These are phyloP conservation scores for Botrytis hyacinthi DNA, from an alignment of 2,329 filamentous ascomycete species.

Conservation along the genomic window DNA sequence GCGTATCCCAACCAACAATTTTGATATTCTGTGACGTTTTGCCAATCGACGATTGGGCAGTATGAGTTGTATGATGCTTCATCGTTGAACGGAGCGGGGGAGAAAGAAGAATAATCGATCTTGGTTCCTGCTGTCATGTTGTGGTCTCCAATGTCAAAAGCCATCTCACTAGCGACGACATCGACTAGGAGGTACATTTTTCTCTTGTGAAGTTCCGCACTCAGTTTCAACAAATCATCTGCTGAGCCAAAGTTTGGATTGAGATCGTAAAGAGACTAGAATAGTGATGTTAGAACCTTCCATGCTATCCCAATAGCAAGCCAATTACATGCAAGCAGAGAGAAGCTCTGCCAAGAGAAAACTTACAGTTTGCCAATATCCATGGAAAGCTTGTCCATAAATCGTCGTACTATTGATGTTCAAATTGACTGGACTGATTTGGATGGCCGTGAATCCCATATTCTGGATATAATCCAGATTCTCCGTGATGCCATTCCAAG, in stretches of 20 bases:
- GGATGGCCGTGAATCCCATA: conserved; percentile 34
- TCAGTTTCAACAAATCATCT: conserved; percentile 56
- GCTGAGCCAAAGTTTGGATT: conserved; percentile 59
- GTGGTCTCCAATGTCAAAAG: conserved; percentile 24
- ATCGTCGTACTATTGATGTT: conserved; percentile 39
- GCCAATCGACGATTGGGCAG: conserved; percentile 38
- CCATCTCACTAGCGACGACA: conserved; percentile 50
- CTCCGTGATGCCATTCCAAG: conserved; percentile 44
- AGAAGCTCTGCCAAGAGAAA: not conserved
- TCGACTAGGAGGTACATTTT: conserved; percentile 53
- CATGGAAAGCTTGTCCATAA: conserved; percentile 21
- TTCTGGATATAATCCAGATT: conserved; percentile 45
- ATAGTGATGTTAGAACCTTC: conserved; percentile 34
- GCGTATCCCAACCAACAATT: conserved; percentile 32
- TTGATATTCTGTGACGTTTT: conserved; percentile 38
- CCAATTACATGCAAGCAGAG: not conserved
- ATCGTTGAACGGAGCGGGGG: conserved; percentile 25
- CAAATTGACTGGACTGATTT: conserved; percentile 46
- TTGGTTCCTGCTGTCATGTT: conserved; percentile 19
- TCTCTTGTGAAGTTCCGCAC: conserved; percentile 52
- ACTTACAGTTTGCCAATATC: conserved; percentile 21
- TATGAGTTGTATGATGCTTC: conserved; percentile 23
- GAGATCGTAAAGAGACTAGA: conserved; percentile 47
- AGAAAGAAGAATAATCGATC: conserved; percentile 26
- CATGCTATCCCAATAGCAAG: not conserved